A percentile compares a stretch with the other conserved stretches of the same genome.
These are phyloP conservation scores for Pleurotus platypus DNA, from an alignment of 768 basidiomycete species.

Conservation along the genomic window DNA sequence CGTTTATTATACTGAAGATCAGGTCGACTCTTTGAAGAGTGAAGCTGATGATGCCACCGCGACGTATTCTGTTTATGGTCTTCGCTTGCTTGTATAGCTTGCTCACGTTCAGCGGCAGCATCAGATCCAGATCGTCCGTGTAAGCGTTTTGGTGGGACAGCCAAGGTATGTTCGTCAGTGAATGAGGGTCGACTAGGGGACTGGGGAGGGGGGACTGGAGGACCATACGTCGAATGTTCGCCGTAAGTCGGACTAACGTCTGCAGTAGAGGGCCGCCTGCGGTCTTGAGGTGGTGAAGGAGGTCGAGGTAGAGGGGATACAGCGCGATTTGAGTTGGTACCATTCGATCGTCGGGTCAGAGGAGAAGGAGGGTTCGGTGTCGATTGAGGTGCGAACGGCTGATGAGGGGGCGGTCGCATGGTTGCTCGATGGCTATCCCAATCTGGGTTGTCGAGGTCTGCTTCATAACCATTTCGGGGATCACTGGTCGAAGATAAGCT, in stretches of 20 bases:
- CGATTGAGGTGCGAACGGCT: slow-evolving; percentile 21
- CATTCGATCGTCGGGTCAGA: slow-evolving; percentile 33
- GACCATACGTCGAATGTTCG: slow-evolving; percentile 27
- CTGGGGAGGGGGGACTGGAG: slow-evolving; percentile 35
- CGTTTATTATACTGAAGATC: slow-evolving; percentile 17
- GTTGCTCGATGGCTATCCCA: slow-evolving; percentile 32
- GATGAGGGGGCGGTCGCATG: slow-evolving; percentile 35
- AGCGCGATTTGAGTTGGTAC: slow-evolving; percentile 13
- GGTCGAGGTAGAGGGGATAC: slow-evolving; percentile 20
- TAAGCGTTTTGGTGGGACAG: slow-evolving; percentile 25
- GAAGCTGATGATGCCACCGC: neutral
- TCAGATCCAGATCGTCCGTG: slow-evolving; percentile 51
- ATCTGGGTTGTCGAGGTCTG: slow-evolving; percentile 62
- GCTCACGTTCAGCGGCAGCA: slow-evolving; percentile 46
- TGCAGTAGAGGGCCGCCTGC: slow-evolving; percentile 14
- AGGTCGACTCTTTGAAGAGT: slow-evolving; percentile 14
- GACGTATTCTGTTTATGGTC: slow-evolving; percentile 20
- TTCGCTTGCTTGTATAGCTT: slow-evolving; percentile 35
- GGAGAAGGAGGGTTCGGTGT: slow-evolving; percentile 32
- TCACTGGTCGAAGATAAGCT: slow-evolving; percentile 74
- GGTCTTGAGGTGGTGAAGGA: slow-evolving; percentile 30
- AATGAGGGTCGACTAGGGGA: slow-evolving; percentile 43
- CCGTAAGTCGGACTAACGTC: slow-evolving; percentile 17
- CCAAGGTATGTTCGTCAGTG: slow-evolving; percentile 29
- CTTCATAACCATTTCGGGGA: slow-evolving; percentile 65